Conservation (phyloP, 495 filamentous ascomycete genomes). For the Polyplosphaeria fusca region DNA sequence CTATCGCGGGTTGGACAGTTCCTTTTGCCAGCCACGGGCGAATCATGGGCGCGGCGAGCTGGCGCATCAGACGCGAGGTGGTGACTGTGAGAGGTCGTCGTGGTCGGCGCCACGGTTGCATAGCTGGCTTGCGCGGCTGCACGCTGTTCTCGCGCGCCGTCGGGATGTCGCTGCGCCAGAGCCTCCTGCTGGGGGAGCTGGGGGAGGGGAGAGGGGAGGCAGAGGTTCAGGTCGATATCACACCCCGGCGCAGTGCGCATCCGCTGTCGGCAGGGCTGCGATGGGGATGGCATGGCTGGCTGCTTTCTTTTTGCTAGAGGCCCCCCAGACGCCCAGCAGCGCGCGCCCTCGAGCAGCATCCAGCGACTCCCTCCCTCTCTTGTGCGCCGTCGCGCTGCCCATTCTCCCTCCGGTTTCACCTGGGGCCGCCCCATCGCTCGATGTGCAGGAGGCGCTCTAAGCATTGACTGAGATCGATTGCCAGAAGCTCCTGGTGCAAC, state of each 20-base stretch:
- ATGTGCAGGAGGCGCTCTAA: constrained; percentile 38
- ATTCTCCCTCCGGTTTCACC: constrained; percentile 30
- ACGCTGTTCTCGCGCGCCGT: too few species aligned
- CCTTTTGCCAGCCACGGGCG: constrained; percentile 23
- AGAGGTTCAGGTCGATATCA: too few species aligned
- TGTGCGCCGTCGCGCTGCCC: constrained; percentile 26
- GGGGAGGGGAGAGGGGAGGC: neutral
- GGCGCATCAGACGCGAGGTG: constrained; percentile 23
- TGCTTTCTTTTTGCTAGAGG: constrained; percentile 31
- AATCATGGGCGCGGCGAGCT: constrained; percentile 26
- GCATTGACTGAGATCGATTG: constrained; percentile 30
- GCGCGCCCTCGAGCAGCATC: constrained; percentile 10
- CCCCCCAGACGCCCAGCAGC: constrained; percentile 13
- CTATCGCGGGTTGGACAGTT: constrained; percentile 22
- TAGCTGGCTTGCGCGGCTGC: too few species aligned
- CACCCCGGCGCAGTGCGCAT: neutral
- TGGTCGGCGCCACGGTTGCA: constrained; percentile 21
- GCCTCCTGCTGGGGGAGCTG: neutral
- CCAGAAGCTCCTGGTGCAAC: constrained; percentile 27
- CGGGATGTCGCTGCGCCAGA: neutral
- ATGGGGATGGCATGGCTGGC: constrained; percentile 10
- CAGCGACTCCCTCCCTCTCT: constrained; percentile 25
- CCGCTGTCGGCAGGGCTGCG: constrained; percentile 14
- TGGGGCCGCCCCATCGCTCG: constrained; percentile 31
- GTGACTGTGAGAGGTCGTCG: constrained; percentile 16